Percentiles rank a stretch among this genome's conserved stretches.
phyloP scores from a whole-genome alignment of 2,329 filamentous ascomycete species.

The Fusarium zealandicum region DNA sequence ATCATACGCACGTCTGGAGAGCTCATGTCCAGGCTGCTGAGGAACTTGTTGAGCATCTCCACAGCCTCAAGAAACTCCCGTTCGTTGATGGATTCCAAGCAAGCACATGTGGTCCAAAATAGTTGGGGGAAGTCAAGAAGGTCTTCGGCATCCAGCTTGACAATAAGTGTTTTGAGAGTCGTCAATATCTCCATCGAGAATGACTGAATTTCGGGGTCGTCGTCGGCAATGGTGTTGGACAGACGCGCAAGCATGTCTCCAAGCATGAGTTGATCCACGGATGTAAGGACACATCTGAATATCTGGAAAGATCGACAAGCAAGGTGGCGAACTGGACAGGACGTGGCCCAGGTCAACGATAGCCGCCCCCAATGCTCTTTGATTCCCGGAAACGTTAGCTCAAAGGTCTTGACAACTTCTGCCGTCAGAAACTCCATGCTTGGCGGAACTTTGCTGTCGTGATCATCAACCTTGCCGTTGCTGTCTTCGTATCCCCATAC shows the following conservation, averaged over 20 bases:
- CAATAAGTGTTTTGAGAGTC: conserved; percentile 89
- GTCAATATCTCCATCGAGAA: conserved; percentile 98
- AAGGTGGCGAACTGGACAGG: conserved; percentile 91
- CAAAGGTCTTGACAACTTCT: conserved; percentile 85
- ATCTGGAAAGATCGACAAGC: conserved; percentile 98
- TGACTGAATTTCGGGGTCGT: conserved; percentile 91
- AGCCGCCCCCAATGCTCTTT: conserved; percentile 91
- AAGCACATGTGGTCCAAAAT: conserved; percentile 98
- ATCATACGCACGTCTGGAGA: conserved; percentile 72
- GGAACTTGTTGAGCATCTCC: conserved; percentile 86
- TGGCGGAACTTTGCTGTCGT: conserved; percentile 80
- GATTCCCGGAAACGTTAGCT: conserved; percentile 82
- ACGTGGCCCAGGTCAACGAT: conserved; percentile 94
- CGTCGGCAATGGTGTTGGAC: conserved; percentile 96
- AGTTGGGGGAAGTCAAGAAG: conserved; percentile 91
- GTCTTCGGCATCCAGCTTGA: conserved; percentile 79
- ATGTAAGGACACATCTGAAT: conserved; percentile 91
- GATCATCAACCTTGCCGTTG: conserved; percentile 77
- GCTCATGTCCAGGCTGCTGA: conserved; percentile 83
- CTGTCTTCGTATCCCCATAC: conserved; percentile 96
- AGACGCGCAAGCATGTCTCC: conserved; percentile 95
- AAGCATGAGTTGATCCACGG: conserved; percentile 90
- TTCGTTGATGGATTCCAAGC: conserved; percentile 95
- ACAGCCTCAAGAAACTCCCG: conserved; percentile 91
- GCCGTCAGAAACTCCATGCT: conserved; percentile 87